These are phyloP conservation scores for Odonthalia washingtoniensis DNA, from an alignment of 31 red algal species.

Conservation along the genomic window DNA sequence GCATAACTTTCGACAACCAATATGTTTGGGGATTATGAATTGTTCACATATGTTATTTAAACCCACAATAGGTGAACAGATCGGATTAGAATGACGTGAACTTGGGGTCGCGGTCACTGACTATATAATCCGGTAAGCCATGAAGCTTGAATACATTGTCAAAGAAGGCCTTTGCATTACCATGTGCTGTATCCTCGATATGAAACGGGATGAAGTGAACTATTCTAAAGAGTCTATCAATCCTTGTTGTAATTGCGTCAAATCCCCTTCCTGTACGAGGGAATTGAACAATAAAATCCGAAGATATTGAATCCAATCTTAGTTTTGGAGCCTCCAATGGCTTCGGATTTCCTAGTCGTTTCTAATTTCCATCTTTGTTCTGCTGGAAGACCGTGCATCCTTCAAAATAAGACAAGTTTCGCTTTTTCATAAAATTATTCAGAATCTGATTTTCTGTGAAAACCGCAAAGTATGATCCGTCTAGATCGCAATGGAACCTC, in stretches of 20 bases:
- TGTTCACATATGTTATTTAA: too few relatives aligned
- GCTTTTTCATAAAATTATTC: not conserved
- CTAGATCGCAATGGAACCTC: not conserved
- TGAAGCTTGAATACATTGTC: constrained; percentile 3
- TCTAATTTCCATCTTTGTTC: not conserved
- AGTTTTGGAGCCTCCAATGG: not conserved
- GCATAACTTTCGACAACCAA: too few relatives aligned
- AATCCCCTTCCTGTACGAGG: not conserved
- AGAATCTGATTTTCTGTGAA: not conserved
- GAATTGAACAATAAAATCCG: constrained; percentile 21
- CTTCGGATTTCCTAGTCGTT: not conserved
- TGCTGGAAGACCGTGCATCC: not conserved
- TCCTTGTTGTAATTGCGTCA: constrained; percentile 19
- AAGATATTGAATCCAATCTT: not conserved
- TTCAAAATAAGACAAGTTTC: too few relatives aligned
- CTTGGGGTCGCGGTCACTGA: constrained; percentile 9
- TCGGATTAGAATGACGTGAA: too few relatives aligned
- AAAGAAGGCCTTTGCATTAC: constrained; percentile 21
- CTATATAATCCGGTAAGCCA: constrained; percentile 15
- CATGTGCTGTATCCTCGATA: not conserved
- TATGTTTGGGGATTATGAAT: too few relatives aligned
- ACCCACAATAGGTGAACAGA: too few relatives aligned
- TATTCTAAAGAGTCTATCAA: not conserved
- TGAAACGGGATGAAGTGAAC: constrained; percentile 18
- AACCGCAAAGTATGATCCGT: not conserved